Evolutionary conservation across 208 protist genomes (phyloP).

Genomic region (Porcisia deanei): DNA sequence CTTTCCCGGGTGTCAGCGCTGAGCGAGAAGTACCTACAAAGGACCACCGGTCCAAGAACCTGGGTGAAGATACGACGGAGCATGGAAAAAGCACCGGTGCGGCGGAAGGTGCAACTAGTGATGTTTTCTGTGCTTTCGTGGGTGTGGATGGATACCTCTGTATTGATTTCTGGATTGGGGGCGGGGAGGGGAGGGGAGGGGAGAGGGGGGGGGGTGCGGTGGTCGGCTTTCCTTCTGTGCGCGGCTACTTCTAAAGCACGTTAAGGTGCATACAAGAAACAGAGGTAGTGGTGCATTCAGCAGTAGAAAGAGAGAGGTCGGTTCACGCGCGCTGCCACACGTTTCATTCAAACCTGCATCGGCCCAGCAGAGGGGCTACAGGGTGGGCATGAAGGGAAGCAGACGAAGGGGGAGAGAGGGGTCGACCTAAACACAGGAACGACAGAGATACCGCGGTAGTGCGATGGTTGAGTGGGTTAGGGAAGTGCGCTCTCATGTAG

Average conservation of each 20-base stretch:
- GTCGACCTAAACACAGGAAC: background rate
- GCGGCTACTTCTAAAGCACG: background rate
- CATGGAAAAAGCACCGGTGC: conserved; percentile 2
- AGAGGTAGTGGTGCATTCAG: background rate
- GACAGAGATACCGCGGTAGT: background rate
- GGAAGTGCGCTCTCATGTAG: too few relatives aligned
- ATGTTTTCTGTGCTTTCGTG: background rate
- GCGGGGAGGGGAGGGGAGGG: too few relatives aligned
- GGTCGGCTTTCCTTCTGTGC: background rate
- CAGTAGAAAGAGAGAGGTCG: background rate
- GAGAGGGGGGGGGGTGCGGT: background rate
- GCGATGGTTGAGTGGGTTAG: background rate
- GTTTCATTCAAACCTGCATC: background rate
- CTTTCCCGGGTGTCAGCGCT: conserved; percentile 50
- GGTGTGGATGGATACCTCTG: background rate
- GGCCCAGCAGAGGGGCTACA: background rate
- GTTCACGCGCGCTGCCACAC: background rate
- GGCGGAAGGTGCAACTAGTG: background rate
- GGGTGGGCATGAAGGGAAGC: background rate
- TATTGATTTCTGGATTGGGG: background rate
- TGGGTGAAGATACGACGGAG: conserved; percentile 14
- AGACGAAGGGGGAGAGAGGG: background rate
- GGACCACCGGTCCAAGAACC: conserved; percentile 1
- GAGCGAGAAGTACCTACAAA: conserved; percentile 30
- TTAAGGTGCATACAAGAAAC: background rate